phyloP scores from a whole-genome alignment of 306 rosid genomes.

The Castanea mollissima region DNA sequence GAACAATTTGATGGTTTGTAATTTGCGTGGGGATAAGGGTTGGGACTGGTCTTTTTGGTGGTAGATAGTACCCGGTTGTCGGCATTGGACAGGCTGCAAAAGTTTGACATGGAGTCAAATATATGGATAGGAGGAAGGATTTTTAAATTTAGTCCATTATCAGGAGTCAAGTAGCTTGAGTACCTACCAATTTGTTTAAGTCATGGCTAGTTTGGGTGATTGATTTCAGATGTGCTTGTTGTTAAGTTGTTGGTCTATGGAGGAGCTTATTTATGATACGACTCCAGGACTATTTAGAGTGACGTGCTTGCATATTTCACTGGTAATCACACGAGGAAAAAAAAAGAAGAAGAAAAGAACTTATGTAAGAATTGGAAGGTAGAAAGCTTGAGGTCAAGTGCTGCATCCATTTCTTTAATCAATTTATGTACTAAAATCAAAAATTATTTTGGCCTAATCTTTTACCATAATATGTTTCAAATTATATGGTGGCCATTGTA shows the following conservation, averaged over 20 bases:
- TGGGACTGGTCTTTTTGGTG: neutral
- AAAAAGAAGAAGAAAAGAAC: neutral
- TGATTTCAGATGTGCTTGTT: neutral
- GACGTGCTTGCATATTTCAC: neutral
- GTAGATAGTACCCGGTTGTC: neutral
- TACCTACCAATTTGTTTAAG: neutral
- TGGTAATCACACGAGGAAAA: neutral
- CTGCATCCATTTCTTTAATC: neutral
- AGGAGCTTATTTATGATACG: neutral
- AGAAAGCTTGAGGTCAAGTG: neutral
- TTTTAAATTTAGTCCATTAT: neutral
- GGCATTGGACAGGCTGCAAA: neutral
- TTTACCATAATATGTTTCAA: conserved; percentile 6
- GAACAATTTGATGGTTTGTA: neutral
- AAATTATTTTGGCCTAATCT: neutral
- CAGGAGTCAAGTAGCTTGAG: neutral
- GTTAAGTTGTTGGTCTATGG: neutral
- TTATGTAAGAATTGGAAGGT: neutral
- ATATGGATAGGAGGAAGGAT: neutral
- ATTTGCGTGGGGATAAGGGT: neutral
- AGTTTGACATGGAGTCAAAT: neutral
- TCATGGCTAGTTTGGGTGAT: neutral
- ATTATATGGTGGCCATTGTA: neutral
- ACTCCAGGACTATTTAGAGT: neutral
- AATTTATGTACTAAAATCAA: neutral